A percentile compares a stretch with the other conserved stretches of the same genome.
phyloP scores from a whole-genome alignment of 139 green algal species.

The Mesotaenium endlicherianum region DNA sequence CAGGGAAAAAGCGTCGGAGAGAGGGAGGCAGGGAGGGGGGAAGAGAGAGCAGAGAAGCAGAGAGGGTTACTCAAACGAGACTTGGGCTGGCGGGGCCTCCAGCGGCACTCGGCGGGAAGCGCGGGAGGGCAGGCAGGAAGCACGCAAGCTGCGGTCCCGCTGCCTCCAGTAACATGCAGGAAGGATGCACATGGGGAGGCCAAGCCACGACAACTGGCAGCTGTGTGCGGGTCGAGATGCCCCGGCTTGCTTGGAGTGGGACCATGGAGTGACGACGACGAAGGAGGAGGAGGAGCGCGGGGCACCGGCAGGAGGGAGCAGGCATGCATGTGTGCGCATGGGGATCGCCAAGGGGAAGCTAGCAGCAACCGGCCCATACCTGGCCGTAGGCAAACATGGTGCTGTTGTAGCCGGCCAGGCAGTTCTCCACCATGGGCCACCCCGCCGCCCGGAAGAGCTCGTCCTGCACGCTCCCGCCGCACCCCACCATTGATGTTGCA shows the following conservation, averaged over 20 bases:
- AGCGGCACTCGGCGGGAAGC: background rate
- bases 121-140: too few relatives aligned
- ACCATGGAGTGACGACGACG: too few relatives aligned
- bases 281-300: too few relatives aligned
- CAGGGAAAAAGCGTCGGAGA: background rate
- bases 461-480: conserved; percentile 39
- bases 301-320: too few relatives aligned
- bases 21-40: background rate
- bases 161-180: too few relatives aligned
- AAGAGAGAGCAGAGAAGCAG: background rate
- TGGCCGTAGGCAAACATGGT: conserved; percentile 62
- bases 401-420: conserved; percentile 53
- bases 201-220: too few relatives aligned
- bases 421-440: conserved; percentile 33
- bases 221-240: too few relatives aligned
- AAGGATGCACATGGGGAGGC: too few relatives aligned
- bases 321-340: too few relatives aligned
- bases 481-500: background rate
- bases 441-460: conserved; percentile 46
- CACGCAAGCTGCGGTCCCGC: too few relatives aligned
- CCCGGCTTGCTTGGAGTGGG: too few relatives aligned
- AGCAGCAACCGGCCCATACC: background rate
- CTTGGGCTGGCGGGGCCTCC: background rate
- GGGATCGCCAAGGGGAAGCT: too few relatives aligned
- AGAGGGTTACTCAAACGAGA: background rate